These are phyloP conservation scores for Sclerotinia nivalis DNA, from an alignment of 2,329 filamentous ascomycete species.

Conservation along the genomic window DNA sequence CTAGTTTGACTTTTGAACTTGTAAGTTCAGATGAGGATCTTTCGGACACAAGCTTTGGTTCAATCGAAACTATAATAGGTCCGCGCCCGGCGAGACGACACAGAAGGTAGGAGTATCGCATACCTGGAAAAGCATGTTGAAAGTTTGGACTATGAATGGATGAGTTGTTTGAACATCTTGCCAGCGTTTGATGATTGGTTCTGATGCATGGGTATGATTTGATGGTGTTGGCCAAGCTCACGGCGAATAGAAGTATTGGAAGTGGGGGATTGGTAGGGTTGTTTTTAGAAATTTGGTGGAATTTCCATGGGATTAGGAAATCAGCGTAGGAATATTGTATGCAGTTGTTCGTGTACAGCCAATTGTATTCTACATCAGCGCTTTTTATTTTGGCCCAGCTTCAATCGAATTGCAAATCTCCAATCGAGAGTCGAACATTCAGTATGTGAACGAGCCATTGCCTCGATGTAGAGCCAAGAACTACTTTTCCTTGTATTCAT, in stretches of 20 bases:
- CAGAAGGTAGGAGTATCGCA: neutral
- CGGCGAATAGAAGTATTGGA: neutral
- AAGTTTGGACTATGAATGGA: neutral
- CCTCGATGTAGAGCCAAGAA: neutral
- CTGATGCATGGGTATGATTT: neutral
- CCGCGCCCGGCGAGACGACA: neutral
- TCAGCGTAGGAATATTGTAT: conserved; percentile 2
- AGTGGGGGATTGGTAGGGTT: neutral
- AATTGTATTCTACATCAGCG: neutral
- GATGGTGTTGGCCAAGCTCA: neutral
- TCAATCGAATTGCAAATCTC: neutral
- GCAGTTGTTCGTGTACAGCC: neutral
- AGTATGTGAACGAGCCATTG: neutral
- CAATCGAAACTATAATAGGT: too few relatives aligned
- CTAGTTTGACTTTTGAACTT: neutral
- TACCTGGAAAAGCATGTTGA: neutral
- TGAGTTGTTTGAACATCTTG: neutral
- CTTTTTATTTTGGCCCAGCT: neutral
- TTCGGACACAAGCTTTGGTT: neutral
- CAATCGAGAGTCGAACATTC: neutral
- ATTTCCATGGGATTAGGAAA: neutral
- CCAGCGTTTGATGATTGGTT: neutral
- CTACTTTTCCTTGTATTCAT: neutral
- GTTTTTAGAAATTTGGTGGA: neutral
- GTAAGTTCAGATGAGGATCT: neutral